phyloP scores from a whole-genome alignment of 148 eudicot genomes.

The Cornus suecica region DNA sequence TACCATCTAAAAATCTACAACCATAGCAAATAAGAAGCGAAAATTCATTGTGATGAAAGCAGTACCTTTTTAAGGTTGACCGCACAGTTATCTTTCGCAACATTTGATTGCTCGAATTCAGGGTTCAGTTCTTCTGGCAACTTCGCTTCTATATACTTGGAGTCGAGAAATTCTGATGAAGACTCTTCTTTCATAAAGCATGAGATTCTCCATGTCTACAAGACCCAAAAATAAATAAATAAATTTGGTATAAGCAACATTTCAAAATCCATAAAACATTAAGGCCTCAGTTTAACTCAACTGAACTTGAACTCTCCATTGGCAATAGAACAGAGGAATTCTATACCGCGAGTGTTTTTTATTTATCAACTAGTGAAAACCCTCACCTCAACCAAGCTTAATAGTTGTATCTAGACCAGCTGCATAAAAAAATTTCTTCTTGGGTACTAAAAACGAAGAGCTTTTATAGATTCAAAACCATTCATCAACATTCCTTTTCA shows the following conservation, averaged over 20 bases:
- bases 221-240: not conserved
- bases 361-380: not conserved
- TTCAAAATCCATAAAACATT: not conserved
- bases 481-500: not conserved
- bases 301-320: not conserved
- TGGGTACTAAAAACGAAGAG: not conserved
- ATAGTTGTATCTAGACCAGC: no score
- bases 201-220: slow-evolving; percentile 61
- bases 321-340: not conserved
- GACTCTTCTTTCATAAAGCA: slow-evolving; percentile 63
- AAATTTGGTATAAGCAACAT: no score
- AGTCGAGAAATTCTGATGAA: slow-evolving; percentile 35
- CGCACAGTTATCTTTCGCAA: slow-evolving; percentile 35
- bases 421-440: not conserved
- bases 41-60: not conserved
- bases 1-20: not conserved
- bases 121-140: slow-evolving; percentile 44
- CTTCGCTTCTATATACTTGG: slow-evolving; percentile 35
- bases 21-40: not conserved
- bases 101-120: slow-evolving; percentile 28
- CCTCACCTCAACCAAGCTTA: not conserved
- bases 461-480: not conserved
- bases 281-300: not conserved
- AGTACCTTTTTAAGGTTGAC: slow-evolving; percentile 46
- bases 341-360: not conserved